These are phyloP conservation scores for Ilyonectria robusta DNA, from an alignment of 2,329 filamentous ascomycete genomes.

Conservation along the genomic window DNA sequence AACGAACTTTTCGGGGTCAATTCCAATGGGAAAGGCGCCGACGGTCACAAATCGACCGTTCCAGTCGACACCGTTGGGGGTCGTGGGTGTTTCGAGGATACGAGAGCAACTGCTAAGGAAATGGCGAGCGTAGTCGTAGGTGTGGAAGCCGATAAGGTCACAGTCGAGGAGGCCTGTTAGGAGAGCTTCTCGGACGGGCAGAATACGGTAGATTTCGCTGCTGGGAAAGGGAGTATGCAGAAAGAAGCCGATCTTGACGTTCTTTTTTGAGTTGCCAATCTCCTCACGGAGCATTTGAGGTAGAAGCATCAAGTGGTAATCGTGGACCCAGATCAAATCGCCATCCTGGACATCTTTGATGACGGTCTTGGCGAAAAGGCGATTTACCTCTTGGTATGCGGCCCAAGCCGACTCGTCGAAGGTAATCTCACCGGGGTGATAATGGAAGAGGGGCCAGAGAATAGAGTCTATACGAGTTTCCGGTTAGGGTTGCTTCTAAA, in stretches of 20 bases:
- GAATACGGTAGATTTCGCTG: constrained; percentile 95
- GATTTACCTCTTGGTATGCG: constrained; percentile 93
- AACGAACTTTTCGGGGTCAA: constrained; percentile 96
- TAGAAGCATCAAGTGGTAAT: constrained; percentile 98
- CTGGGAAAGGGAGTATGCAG: constrained; percentile 97
- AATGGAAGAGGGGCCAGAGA: constrained; percentile 98
- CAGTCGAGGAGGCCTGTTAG: constrained; percentile 91
- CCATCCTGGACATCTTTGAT: constrained; percentile 91
- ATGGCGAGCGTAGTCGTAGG: constrained; percentile 98
- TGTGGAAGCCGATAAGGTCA: constrained; percentile 97
- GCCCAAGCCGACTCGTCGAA: constrained; percentile 97
- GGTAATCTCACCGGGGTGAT: constrained; percentile 97
- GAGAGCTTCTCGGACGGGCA: constrained; percentile 92
- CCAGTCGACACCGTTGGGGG: constrained; percentile 93
- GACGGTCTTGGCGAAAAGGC: constrained; percentile 90
- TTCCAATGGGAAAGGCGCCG: constrained; percentile 96
- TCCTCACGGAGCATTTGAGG: constrained; percentile 96
- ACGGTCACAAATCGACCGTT: constrained; percentile 90
- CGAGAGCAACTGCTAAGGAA: constrained; percentile 97
- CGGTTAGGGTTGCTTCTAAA: constrained; percentile 19
- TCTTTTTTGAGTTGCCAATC: constrained; percentile 84
- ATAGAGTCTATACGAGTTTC: constrained; percentile 79
- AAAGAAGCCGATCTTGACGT: constrained; percentile 98
- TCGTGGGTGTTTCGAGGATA: constrained; percentile 84
- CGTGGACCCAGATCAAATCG: constrained; percentile 97